phyloP scores from a whole-genome alignment of 2,329 filamentous ascomycete genomes.

The Aspergillus sclerotialis region DNA sequence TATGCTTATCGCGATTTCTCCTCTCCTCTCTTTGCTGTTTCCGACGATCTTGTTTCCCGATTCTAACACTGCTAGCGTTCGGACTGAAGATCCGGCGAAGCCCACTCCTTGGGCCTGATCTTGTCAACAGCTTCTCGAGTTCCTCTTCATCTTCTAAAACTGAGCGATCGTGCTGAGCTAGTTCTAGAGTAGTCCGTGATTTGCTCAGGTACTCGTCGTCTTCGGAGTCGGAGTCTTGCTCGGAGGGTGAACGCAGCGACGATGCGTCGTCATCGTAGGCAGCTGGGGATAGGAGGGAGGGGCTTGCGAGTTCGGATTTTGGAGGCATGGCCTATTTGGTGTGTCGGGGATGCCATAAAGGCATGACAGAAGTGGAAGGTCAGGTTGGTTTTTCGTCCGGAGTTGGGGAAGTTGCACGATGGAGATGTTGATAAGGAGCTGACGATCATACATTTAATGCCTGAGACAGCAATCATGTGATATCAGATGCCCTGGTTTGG shows the following conservation, averaged over 20 bases:
- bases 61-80: slow-evolving; percentile 43
- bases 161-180: slow-evolving; percentile 61
- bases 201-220: slow-evolving; percentile 62
- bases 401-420: no score
- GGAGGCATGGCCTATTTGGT: not conserved
- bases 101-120: slow-evolving; percentile 29
- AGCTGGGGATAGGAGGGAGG: slow-evolving; percentile 52
- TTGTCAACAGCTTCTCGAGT: slow-evolving; percentile 42
- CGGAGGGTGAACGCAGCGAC: slow-evolving; percentile 54
- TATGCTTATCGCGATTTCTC: slow-evolving; percentile 17
- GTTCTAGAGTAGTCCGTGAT: slow-evolving; percentile 62
- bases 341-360: not conserved
- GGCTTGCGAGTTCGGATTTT: not conserved
- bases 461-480: no score
- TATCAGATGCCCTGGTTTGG: no score
- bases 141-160: slow-evolving; percentile 70
- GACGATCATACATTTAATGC: no score
- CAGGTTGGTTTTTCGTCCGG: not conserved
- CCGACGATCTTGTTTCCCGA: slow-evolving; percentile 47
- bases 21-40: slow-evolving; percentile 42
- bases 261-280: slow-evolving; percentile 65
- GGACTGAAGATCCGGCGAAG: slow-evolving; percentile 35
- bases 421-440: no score
- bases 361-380: not conserved
- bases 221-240: slow-evolving; percentile 70